Evolutionary conservation across 805 yeast species (phyloP), one percentile per base, ranked within the genome.

Genomic region (Metschnikowia santaceciliae): DNA sequence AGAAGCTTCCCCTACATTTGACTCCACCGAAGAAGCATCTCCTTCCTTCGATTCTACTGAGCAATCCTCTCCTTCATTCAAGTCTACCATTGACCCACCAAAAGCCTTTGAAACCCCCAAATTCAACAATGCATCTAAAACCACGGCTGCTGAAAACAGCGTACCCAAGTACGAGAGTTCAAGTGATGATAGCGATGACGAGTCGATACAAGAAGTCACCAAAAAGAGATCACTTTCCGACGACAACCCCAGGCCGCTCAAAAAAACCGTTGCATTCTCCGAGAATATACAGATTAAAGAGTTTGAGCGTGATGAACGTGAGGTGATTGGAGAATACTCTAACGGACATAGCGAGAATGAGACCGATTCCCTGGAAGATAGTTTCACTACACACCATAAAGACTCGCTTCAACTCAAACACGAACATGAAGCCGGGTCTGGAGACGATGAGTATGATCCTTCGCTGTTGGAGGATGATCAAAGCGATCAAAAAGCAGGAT

Each of bases 241-340:
- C 20, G 44, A 36, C 56, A 52, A 26, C 57, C 50, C 33, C 10
- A 35, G 44, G 42, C 50, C 44, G 13, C 47, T 44, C 7, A 70
- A 68, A 49, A 62, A 70, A 36, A 50, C 61, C 5, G 78, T 73
- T 6, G 76, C 77, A 26, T 73, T 73, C 50, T 67, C 75, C 0
- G 76, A 72, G 46, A 71, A 72, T 40, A 62, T 73, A 15, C 72
- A 73, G 55, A 63, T 73, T 32, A 73, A 73, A 52, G 78, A 73
- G 54, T 73, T 61, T 50, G 72, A 68, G 30, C 55, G 71, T 6
- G 77, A 72, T 42, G 74, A 70, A n/a, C 62, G 64, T 30, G 55
- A 63, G 3, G 63, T 42, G 14, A 46, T 23, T 14, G 32, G 44
- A 3, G 63, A 60, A 36, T 56, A 56, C 40, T 26, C 22, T 36